Base-by-base conservation (phyloP, 2,329 filamentous ascomycete species). In the Plectosphaerella sp. region DNA sequence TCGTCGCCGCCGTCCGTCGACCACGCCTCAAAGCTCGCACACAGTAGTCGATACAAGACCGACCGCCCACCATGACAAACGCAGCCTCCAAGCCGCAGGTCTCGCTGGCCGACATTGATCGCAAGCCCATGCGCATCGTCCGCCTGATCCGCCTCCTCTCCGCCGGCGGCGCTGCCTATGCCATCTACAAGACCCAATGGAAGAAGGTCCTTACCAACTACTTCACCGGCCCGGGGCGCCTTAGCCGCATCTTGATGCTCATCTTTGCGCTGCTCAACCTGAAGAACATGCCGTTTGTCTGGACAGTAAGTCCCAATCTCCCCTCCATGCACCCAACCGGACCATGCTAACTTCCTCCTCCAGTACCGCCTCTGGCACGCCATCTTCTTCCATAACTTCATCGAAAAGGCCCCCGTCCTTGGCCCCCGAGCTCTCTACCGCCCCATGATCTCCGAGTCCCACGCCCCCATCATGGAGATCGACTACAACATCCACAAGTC, bases 401-500 rank as follows among this genome's bases (percentile, higher is more conserved):
- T 79, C 52, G 76, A 75, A 57, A 74, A 74, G 45, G 69, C 72
- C 51, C 72, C 72, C 54, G 67, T 68, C 20, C 77, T 80, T 56
- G 73, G 75, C 45, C 80, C 84, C 2, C 77, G 83, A 55, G 82
- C 86, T 41, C 80, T 94, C 58, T 94, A 93, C 73, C 80, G 84
- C 47, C 86, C 88, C 47, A 72, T 88, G 49, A 83, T 89, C 53
- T 83, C 86, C 15, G 74, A 77, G 39, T 83, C 86, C 7, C 82
- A 84, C 63, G 82, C 87, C 14, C 82, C 88, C 1, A 71, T 88
- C 50, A 78, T 88, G 59, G 91, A 96, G 71, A 90, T 86, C 62
- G 92, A 96, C 72, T 90, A 91, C 74, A 93, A 94, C 72, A 65
- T 91, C 42, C 88, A 92, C 77, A 91, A 92, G 67, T 86, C 84